These are phyloP conservation scores for Somion occarium DNA, from an alignment of 1,284 basidiomycete species.

Conservation along the genomic window DNA sequence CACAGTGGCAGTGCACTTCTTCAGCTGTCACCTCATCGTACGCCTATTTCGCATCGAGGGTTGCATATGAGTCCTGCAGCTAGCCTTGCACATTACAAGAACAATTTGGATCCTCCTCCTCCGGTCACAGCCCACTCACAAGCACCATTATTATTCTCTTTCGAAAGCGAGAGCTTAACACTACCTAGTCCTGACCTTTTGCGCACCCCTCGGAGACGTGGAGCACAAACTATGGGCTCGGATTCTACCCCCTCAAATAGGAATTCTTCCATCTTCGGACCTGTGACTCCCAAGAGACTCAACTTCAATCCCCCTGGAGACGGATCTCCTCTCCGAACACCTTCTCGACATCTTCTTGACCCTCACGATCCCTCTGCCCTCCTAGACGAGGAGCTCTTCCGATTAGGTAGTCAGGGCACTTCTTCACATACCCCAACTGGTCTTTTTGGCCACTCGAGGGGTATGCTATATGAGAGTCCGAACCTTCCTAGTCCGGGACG, in stretches of 20 bases:
- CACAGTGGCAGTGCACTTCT: constrained; percentile 22
- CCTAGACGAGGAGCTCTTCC: constrained; percentile 60
- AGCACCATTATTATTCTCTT: constrained; percentile 12
- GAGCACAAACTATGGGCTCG: not conserved
- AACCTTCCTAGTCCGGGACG: constrained; percentile 35
- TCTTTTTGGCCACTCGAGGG: constrained; percentile 43
- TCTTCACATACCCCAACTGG: constrained; percentile 48
- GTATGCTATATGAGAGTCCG: constrained; percentile 42
- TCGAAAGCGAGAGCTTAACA: constrained; percentile 31
- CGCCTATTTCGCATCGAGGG: constrained; percentile 63
- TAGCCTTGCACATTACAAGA: constrained; percentile 60
- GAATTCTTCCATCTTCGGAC: not conserved
- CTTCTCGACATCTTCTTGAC: constrained; percentile 46
- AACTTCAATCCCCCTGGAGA: constrained; percentile 32
- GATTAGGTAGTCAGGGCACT: constrained; percentile 13
- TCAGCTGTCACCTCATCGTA: constrained; percentile 53
- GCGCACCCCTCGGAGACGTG: constrained; percentile 50
- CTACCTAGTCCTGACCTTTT: constrained; percentile 36
- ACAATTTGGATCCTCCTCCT: constrained; percentile 56
- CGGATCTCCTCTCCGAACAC: constrained; percentile 56
- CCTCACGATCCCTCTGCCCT: constrained; percentile 62
- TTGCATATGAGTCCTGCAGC: constrained; percentile 61
- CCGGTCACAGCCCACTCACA: constrained; percentile 30
- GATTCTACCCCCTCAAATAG: not conserved
- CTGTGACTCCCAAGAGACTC: constrained; percentile 51